A percentile compares a stretch with the other conserved stretches of the same genome.
Conservation (phyloP, 164 flowering plant species). For the Liriodendron chinense region DNA sequence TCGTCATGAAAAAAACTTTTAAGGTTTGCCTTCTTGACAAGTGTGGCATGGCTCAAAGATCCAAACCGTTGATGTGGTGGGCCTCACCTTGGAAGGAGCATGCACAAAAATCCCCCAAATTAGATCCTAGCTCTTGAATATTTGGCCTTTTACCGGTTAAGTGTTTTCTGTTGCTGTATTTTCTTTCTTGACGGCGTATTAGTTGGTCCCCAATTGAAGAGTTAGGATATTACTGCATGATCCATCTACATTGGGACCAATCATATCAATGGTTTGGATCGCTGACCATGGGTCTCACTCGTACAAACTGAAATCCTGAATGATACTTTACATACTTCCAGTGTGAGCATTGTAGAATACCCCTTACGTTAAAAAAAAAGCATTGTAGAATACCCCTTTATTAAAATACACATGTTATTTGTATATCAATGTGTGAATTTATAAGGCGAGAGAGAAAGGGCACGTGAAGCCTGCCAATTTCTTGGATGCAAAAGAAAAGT, state of each 20-base stretch:
- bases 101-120: no score
- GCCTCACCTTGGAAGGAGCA: no score
- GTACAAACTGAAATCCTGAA: not conserved
- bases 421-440: not conserved
- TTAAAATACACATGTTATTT: not conserved
- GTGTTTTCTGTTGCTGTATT: not conserved
- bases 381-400: not conserved
- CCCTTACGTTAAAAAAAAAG: no score
- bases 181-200: not conserved
- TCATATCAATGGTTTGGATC: not conserved
- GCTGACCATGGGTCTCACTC: not conserved
- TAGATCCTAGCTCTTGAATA: no score
- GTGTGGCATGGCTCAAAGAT: no score
- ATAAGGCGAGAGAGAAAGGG: constrained; percentile 71
- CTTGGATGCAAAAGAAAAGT: constrained; percentile 80
- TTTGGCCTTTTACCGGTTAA: not conserved
- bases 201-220: not conserved
- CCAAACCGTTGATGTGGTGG: no score
- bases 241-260: not conserved
- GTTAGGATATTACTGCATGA: not conserved
- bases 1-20: no score
- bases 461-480: constrained; percentile 76
- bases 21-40: no score
- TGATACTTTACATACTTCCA: not conserved
- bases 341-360: not conserved